Conservation (phyloP, 2,329 filamentous ascomycete genomes). For the Penicillium sp. region DNA sequence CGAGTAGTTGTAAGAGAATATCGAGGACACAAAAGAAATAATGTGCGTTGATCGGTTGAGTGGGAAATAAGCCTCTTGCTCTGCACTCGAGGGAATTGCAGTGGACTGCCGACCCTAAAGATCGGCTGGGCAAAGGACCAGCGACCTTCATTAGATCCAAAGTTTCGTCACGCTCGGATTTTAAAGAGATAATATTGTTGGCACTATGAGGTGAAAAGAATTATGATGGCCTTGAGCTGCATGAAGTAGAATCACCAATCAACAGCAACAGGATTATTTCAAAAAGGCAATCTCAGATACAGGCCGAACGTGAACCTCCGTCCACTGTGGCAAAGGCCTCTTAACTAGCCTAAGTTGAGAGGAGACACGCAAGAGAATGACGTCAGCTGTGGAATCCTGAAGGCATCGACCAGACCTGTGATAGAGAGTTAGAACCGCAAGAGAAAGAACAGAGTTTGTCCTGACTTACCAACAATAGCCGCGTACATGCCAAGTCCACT, state of each 20-base stretch:
- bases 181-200: too few relatives aligned
- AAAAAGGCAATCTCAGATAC: background rate
- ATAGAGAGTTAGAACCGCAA: background rate
- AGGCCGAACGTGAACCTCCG: background rate
- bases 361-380: constrained; percentile 34
- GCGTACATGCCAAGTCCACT: constrained; percentile 31
- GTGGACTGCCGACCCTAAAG: too few relatives aligned
- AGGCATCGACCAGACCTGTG: constrained; percentile 30
- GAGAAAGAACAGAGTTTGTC: background rate
- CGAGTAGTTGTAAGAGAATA: background rate
- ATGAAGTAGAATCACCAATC: background rate
- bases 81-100: too few relatives aligned
- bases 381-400: constrained; percentile 29
- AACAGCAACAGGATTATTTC: background rate
- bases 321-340: background rate
- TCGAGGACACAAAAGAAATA: background rate
- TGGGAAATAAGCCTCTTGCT: background rate
- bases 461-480: constrained; percentile 23
- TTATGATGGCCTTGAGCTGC: background rate
- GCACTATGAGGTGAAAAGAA: too few relatives aligned
- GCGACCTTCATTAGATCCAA: too few relatives aligned
- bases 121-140: too few relatives aligned
- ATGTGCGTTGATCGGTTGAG: background rate
- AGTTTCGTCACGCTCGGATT: too few relatives aligned
- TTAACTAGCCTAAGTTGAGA: constrained; percentile 22